Base-by-base conservation (phyloP, 768 basidiomycete genomes). In the Suillus spraguei region DNA sequence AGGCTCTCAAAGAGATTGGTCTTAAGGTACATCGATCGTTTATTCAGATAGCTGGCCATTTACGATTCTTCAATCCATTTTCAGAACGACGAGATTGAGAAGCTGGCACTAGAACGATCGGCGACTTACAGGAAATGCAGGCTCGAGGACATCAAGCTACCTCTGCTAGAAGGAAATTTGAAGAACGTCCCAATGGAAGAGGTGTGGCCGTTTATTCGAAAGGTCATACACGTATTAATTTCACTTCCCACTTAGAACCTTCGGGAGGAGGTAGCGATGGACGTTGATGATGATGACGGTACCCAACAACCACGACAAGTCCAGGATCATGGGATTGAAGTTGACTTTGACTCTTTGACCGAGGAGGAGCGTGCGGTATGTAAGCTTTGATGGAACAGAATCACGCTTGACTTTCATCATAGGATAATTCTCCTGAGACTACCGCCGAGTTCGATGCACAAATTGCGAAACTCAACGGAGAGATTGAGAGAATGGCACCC, bases 141-240 rank as follows among this genome's bases (percentile, higher is more conserved):
- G 66, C 81, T 99, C 50, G 97, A 99, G 66, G 95, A 97, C 69
- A 90, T 98, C 67, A 84, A 84, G 63, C 74, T 99, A 20, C 95
- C 97, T 0, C 78, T 99, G 14, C 68, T 82, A 16, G 74, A 83
- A 61, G 97, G 97, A 7, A 84, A 87, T 70, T 78, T 99, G 61
- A 89, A 87, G 74, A 86, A 92, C 68, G 93, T 99, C 2, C 92
- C 97, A 0, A 92, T 99, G 87, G 95, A 98, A 72, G 97, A 98
- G 87, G 95, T 94, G 55, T 46, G 80, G 67, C 7, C 6, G 8
- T 14, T 32, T 17, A 39, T 36, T 8, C 22, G 11, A 24, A 49
- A 8, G 42, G 6, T 36, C 24, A 36, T 35, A 42, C 20, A 52
- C 11, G 14, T 49, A 33, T 61, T 71, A 53, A 70, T 47, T 32